Evolutionary conservation across 768 basidiomycete species (phyloP).

Genomic region (Trametes sanguinea): DNA sequence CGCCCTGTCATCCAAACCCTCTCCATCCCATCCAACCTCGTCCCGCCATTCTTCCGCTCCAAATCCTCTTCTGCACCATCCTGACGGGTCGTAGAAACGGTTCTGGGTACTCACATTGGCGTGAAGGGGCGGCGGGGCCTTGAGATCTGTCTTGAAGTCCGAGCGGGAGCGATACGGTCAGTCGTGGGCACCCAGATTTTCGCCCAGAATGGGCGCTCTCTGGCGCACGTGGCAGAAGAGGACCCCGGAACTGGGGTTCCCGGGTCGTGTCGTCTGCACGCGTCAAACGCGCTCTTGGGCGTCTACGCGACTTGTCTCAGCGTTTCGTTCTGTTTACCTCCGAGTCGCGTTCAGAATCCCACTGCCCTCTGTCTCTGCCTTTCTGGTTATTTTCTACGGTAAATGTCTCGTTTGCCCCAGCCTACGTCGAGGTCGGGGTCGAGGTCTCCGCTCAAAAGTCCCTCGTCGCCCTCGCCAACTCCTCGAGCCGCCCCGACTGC

Average conservation of each 20-base stretch:
- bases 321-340: too few species aligned
- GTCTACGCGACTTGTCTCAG: slow-evolving; percentile 1
- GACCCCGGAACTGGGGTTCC: slow-evolving; percentile 10
- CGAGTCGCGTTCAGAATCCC: background rate
- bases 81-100: slow-evolving; percentile 1
- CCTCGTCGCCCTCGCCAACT: slow-evolving; percentile 27
- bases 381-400: background rate
- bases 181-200: slow-evolving; percentile 16
- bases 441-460: slow-evolving; percentile 24
- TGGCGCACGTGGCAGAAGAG: slow-evolving; percentile 7
- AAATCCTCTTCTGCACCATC: slow-evolving; percentile 5
- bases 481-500: slow-evolving; percentile 6
- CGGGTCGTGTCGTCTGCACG: slow-evolving; percentile 14
- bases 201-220: slow-evolving; percentile 21
- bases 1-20: slow-evolving; percentile 33
- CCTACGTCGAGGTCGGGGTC: slow-evolving; percentile 33
- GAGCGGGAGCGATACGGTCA: slow-evolving; percentile 33
- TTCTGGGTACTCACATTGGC: slow-evolving; percentile 31
- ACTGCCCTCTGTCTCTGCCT: background rate
- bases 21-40: slow-evolving; percentile 38
- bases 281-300: slow-evolving; percentile 14
- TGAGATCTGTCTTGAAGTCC: slow-evolving; percentile 40
- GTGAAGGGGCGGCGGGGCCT: slow-evolving; percentile 32
- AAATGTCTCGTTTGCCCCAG: slow-evolving; percentile 47
- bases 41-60: slow-evolving; percentile 13